Conservation (phyloP, 2,329 filamentous ascomycete species). For the Colletotrichum graminicola region DNA sequence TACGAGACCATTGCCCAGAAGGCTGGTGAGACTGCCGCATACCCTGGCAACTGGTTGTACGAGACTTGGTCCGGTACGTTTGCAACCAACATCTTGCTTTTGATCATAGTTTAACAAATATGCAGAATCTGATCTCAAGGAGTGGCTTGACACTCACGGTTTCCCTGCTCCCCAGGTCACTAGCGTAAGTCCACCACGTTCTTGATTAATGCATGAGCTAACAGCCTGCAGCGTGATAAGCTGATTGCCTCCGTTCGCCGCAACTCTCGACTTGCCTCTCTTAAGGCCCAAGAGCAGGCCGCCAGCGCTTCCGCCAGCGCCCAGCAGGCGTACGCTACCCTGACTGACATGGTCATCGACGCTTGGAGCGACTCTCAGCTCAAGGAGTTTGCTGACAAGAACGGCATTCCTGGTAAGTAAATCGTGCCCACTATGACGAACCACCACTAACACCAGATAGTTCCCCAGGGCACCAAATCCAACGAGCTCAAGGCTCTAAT, state of each 20-base stretch:
- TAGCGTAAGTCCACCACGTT: slow-evolving; percentile 54
- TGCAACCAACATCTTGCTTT: fast-evolving
- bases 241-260: slow-evolving; percentile 90
- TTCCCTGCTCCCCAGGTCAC: slow-evolving; percentile 87
- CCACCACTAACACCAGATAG: slow-evolving; percentile 55
- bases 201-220: slow-evolving; percentile 40
- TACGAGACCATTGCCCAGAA: slow-evolving; percentile 84
- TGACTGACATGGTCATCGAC: slow-evolving; percentile 88
- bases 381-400: slow-evolving; percentile 94
- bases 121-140: slow-evolving; percentile 87
- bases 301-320: slow-evolving; percentile 73
- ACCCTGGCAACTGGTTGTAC: slow-evolving; percentile 97
- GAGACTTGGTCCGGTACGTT: slow-evolving; percentile 76
- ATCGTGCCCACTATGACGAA: fast-evolving
- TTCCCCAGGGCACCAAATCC: slow-evolving; percentile 90
- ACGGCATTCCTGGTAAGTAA: slow-evolving; percentile 72
- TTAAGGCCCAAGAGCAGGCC: slow-evolving; percentile 73
- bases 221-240: slow-evolving; percentile 74
- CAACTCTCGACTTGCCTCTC: slow-evolving; percentile 84
- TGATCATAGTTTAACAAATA: background rate
- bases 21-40: slow-evolving; percentile 80
- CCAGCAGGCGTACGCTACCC: slow-evolving; percentile 76
- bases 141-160: slow-evolving; percentile 91
- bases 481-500: slow-evolving; percentile 92
- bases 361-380: slow-evolving; percentile 90